Evolutionary conservation across 306 rosid species (phyloP), one percentile per base, ranked within the genome.

Genomic region (Quercus variabilis): DNA sequence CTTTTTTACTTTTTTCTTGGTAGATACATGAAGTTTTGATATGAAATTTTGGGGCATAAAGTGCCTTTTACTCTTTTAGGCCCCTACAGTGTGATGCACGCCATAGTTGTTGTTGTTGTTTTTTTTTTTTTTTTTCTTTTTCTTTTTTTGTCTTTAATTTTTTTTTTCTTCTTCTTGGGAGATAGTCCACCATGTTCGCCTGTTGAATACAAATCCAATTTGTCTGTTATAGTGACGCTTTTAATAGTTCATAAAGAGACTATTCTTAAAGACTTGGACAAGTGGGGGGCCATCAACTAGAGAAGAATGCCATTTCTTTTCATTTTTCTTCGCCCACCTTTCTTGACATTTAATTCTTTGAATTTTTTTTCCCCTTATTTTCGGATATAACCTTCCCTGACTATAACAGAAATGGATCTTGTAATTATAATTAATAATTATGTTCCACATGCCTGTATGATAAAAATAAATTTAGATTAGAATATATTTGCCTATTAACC

Each of bases 311-410:
- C 75, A 31, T 51, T 41, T 70, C 63, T 31, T 64, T 74, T 41
- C 46, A 41, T 51, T 68, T 55, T 69, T 21, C 55, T 23, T 33
- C 52, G 75, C 88, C 88, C 86, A 46, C 90, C 58, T 68, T 84
- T 80, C 13, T 86, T 86, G 88, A 89, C 90, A 25, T 28, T 28
- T 62, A 49, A 15, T 69, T 20, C 69, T 56, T 74, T 81, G 60
- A 69, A 13, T 38, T 71, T 46, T 3, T 3, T 3, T 55, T 18
- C 52, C 43, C 54, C 18, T 17, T 4, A 55, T 28, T 26, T 43
- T 28, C 20, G 19, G 69, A 28, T 73, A 78, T 58, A 65, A 73
- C 72, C 4, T 10, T 31, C 38, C 54, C 74, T 81, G 81, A 81
- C 63, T 55, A 69, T 15, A 49, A 54, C 69, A 46, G 11, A 2